Percentiles rank a stretch among this genome's conserved stretches.
These are phyloP conservation scores for Neophaeococcomyces mojaviensis DNA, from an alignment of 2,329 filamentous ascomycete genomes.

Conservation along the genomic window DNA sequence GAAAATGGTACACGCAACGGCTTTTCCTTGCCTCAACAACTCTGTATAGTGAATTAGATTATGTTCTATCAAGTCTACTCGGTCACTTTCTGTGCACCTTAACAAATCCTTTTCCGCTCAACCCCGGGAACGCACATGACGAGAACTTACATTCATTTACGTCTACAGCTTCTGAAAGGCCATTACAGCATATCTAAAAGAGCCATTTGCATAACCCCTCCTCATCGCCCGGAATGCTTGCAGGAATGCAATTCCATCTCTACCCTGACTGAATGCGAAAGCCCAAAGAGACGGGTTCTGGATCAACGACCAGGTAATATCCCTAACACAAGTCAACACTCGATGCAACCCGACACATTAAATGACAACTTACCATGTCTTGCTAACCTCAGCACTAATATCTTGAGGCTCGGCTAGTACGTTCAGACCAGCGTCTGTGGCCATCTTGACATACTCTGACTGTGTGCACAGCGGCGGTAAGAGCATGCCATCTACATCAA, in stretches of 20 bases:
- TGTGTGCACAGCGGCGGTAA: conserved; percentile 50
- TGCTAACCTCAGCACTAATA: conserved; percentile 51
- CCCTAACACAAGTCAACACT: conserved; percentile 41
- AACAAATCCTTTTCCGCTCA: neutral
- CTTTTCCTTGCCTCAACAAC: conserved; percentile 7
- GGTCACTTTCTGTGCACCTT: neutral
- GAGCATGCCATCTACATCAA: conserved; percentile 49
- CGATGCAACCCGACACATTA: neutral
- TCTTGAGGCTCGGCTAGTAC: conserved; percentile 40
- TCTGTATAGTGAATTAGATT: conserved; percentile 23
- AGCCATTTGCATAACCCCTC: conserved; percentile 51
- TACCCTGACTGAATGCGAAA: conserved; percentile 53
- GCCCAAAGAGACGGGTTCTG: conserved; percentile 55
- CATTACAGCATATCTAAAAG: conserved; percentile 53
- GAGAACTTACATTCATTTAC: neutral
- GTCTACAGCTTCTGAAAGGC: conserved; percentile 41
- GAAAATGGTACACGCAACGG: conserved; percentile 1
- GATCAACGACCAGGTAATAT: conserved; percentile 55
- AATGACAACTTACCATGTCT: conserved; percentile 46
- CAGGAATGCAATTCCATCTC: conserved; percentile 54
- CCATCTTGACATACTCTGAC: conserved; percentile 46
- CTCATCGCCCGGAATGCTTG: conserved; percentile 57
- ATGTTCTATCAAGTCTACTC: conserved; percentile 2
- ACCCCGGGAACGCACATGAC: neutral
- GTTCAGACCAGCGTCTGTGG: conserved; percentile 42